Percentiles rank a stretch among this genome's conserved stretches.
Evolutionary conservation across 106 monocot species (phyloP).

Genomic region (Dendrobium huoshanense): DNA sequence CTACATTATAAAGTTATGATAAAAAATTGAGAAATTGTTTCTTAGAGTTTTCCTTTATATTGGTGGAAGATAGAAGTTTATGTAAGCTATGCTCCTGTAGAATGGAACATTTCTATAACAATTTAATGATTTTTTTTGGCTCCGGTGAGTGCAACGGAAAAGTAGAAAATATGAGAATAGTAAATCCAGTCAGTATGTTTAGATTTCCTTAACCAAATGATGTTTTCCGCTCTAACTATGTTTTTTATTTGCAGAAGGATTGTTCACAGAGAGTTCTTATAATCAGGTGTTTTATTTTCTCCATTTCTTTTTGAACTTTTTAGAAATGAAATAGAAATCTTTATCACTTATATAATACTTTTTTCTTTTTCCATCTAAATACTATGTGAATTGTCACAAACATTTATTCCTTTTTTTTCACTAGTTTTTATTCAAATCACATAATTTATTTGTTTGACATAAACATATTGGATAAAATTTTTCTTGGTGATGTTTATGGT

Average conservation of each 20-base stretch:
- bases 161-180: not conserved
- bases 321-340: not conserved
- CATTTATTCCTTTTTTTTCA: not conserved
- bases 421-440: too few species aligned
- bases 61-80: not conserved
- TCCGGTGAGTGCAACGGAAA: not conserved
- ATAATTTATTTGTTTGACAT: too few species aligned
- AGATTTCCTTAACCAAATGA: not conserved
- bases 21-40: not conserved
- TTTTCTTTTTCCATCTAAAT: not conserved
- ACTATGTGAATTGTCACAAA: not conserved
- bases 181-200: not conserved
- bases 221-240: not conserved
- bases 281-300: constrained; percentile 57
- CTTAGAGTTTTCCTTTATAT: not conserved
- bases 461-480: too few species aligned
- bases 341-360: not conserved
- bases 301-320: not conserved
- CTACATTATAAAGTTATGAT: not conserved
- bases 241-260: constrained; percentile 54
- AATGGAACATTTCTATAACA: not conserved
- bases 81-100: not conserved
- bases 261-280: constrained; percentile 47
- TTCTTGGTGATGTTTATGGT: too few species aligned
- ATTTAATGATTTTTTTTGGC: not conserved